Conservation (phyloP, 2,329 filamentous ascomycete genomes). For the Sarocladium brachiariae region DNA sequence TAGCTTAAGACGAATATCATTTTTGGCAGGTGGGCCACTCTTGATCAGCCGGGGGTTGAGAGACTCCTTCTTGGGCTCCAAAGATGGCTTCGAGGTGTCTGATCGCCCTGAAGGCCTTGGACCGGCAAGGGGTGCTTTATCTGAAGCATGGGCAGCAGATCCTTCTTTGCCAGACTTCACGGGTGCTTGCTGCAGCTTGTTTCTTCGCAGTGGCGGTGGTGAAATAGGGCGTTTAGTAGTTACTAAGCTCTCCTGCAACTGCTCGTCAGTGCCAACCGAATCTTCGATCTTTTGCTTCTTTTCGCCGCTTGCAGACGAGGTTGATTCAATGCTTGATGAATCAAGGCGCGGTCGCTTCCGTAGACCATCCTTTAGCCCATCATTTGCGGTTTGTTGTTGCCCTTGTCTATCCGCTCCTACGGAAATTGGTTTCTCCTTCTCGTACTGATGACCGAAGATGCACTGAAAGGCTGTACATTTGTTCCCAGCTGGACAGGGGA, state of each 20-base stretch:
- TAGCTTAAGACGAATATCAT: conserved; percentile 49
- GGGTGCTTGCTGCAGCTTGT: not conserved
- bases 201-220: conserved; percentile 24
- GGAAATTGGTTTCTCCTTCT: conserved; percentile 19
- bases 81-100: conserved; percentile 11
- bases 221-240: conserved; percentile 25
- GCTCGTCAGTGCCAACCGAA: not conserved
- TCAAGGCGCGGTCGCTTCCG: conserved; percentile 4
- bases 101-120: not conserved
- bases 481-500: conserved; percentile 43
- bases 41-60: conserved; percentile 63
- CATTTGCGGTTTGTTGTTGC: not conserved
- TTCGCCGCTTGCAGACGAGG: not conserved
- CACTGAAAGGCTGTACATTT: conserved; percentile 43
- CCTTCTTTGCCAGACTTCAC: not conserved
- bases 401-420: not conserved
- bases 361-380: not conserved
- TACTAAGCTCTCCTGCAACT: conserved; percentile 14
- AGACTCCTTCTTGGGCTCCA: conserved; percentile 31
- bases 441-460: conserved; percentile 38
- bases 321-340: not conserved
- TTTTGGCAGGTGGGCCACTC: conserved; percentile 45
- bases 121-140: not conserved
- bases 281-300: not conserved
- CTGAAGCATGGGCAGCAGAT: not conserved